Conservation (phyloP, 805 yeast genomes). For the Yarrowia hollandica region DNA sequence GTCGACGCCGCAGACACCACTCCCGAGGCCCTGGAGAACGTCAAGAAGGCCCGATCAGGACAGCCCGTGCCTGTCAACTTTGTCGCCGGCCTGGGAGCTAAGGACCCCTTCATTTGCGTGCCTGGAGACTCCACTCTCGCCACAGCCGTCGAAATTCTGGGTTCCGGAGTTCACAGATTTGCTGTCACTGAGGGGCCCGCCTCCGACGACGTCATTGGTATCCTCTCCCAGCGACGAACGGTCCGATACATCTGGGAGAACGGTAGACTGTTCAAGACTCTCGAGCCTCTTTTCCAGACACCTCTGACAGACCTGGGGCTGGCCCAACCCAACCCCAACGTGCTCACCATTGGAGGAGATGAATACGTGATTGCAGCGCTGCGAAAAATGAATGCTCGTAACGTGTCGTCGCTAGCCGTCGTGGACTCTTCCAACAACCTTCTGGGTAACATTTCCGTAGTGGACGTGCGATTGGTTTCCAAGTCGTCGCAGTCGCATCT, state of each 20-base stretch:
- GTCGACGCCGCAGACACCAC: conserved; percentile 38
- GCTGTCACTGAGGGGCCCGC: conserved; percentile 64
- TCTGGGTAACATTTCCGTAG: conserved; percentile 90
- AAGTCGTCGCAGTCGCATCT: conserved; percentile 83
- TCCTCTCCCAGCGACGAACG: conserved; percentile 86
- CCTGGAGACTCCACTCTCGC: conserved; percentile 61
- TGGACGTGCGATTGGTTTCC: conserved; percentile 87
- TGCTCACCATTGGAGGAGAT: conserved; percentile 83
- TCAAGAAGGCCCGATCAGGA: conserved; percentile 72
- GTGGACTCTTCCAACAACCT: conserved; percentile 74
- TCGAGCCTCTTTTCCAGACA: conserved; percentile 71
- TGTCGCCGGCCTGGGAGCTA: conserved; percentile 79
- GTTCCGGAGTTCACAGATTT: conserved; percentile 93
- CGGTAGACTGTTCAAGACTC: conserved; percentile 77
- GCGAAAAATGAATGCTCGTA: conserved; percentile 75
- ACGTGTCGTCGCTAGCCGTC: conserved; percentile 89
- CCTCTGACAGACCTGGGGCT: conserved; percentile 72
- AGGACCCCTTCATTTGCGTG: conserved; percentile 82
- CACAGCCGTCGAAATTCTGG: conserved; percentile 79
- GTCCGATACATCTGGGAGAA: conserved; percentile 88
- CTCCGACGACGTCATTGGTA: conserved; percentile 66
- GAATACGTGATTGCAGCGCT: conserved; percentile 85
- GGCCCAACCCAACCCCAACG: conserved; percentile 59
- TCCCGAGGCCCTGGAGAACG: conserved; percentile 46
- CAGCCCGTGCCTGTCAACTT: conserved; percentile 89